Conservation (phyloP, 1,284 basidiomycete species). For the Stygiomarasmius scandens region DNA sequence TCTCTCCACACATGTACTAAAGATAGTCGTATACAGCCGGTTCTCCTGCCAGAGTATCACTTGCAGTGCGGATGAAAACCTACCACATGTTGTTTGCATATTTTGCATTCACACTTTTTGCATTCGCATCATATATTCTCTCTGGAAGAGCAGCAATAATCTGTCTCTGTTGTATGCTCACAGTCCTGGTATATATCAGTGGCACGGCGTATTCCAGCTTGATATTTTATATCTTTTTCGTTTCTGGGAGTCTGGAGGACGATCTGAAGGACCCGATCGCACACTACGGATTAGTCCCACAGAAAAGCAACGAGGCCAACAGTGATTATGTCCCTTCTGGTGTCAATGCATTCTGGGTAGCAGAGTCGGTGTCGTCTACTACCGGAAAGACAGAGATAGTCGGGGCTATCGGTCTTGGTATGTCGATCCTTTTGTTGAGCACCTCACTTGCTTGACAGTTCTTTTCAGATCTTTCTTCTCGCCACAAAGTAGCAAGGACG, state of each 20-base stretch:
- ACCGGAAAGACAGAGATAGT: conserved; percentile 23
- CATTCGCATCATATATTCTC: neutral
- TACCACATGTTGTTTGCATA: conserved; percentile 1
- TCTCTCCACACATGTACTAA: neutral
- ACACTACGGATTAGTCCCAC: conserved; percentile 20
- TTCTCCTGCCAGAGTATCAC: conserved; percentile 8
- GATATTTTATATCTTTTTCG: conserved; percentile 3
- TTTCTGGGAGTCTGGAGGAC: conserved; percentile 7
- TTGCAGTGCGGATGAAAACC: neutral
- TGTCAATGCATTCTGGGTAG: conserved; percentile 32
- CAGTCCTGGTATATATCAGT: conserved; percentile 1
- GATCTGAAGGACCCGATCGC: conserved; percentile 23
- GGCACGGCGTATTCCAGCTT: neutral
- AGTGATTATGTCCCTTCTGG: conserved; percentile 19
- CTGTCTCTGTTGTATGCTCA: neutral
- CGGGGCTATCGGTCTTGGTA: conserved; percentile 30
- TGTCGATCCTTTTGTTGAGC: neutral
- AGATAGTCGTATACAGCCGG: conserved; percentile 1
- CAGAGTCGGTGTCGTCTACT: conserved; percentile 19
- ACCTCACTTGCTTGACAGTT: conserved; percentile 5
- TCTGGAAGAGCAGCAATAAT: neutral
- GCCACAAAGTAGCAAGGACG: conserved; percentile 7
- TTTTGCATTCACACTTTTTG: neutral
- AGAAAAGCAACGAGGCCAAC: neutral
- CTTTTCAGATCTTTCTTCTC: conserved; percentile 16